Conservation (phyloP, 2,329 filamentous ascomycete species). For the Trichoderma koningiopsis region DNA sequence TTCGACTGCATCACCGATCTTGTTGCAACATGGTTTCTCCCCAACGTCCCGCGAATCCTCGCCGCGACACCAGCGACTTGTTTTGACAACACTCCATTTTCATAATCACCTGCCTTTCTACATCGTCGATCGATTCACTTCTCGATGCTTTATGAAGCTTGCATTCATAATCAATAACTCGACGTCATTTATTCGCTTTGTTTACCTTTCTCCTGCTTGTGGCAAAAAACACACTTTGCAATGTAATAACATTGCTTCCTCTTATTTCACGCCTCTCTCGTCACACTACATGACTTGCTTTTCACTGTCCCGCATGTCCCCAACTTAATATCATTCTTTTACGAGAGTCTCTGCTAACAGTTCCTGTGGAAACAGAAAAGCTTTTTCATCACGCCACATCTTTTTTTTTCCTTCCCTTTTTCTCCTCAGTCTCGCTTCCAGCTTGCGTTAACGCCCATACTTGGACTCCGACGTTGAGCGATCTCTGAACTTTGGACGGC, state of each 20-base stretch:
- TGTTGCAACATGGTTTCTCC: background rate
- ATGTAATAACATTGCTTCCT: background rate
- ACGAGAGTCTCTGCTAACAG: background rate
- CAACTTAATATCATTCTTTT: background rate
- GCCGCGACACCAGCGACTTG: slow-evolving; percentile 1
- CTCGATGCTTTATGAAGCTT: background rate
- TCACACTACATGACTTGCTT: background rate
- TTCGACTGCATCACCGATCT: background rate
- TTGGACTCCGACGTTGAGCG: slow-evolving; percentile 15
- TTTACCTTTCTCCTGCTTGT: background rate
- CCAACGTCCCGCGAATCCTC: slow-evolving; percentile 3
- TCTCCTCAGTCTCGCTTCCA: slow-evolving; percentile 11
- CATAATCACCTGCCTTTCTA: background rate
- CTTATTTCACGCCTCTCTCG: background rate
- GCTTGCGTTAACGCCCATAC: slow-evolving; percentile 13
- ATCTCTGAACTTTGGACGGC: slow-evolving; percentile 22
- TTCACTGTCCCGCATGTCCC: background rate
- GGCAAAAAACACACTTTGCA: background rate
- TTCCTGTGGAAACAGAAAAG: background rate
- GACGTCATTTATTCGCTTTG: background rate
- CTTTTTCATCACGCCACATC: slow-evolving; percentile 6
- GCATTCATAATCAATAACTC: background rate
- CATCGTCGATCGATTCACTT: background rate
- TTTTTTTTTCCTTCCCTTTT: slow-evolving; percentile 11
- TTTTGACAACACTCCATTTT: background rate